Evolutionary conservation across 2,329 filamentous ascomycete species (phyloP).

Genomic region (Rhinocladiella mackenziei): DNA sequence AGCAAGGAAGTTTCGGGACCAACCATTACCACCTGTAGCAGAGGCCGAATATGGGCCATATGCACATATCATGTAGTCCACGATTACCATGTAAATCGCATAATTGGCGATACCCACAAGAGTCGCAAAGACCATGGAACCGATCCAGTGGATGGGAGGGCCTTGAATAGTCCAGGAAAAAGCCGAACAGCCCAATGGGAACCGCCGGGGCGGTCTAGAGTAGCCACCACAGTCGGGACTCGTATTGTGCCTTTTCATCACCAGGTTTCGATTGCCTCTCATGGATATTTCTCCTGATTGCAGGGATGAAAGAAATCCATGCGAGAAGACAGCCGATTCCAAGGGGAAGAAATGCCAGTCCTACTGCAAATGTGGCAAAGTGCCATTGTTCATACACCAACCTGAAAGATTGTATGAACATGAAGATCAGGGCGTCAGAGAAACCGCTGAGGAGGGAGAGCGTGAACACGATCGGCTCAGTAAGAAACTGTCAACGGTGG

Average conservation of each 20-base stretch:
- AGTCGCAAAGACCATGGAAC: slow-evolving; percentile 56
- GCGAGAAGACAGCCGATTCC: slow-evolving; percentile 58
- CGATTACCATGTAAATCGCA: slow-evolving; percentile 62
- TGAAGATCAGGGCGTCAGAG: slow-evolving; percentile 63
- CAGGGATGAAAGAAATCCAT: slow-evolving; percentile 54
- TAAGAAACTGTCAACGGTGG: slow-evolving; percentile 58
- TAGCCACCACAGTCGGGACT: slow-evolving; percentile 58
- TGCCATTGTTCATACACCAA: slow-evolving; percentile 59
- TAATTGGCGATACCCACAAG: slow-evolving; percentile 63
- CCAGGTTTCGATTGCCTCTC: slow-evolving; percentile 46
- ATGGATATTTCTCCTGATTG: slow-evolving; percentile 49
- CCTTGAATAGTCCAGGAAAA: slow-evolving; percentile 60
- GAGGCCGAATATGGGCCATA: slow-evolving; percentile 64
- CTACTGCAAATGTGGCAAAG: slow-evolving; percentile 49
- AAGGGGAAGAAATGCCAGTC: slow-evolving; percentile 55
- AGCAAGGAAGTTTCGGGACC: slow-evolving; percentile 61
- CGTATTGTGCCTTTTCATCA: slow-evolving; percentile 59
- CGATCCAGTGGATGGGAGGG: slow-evolving; percentile 58
- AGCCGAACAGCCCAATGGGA: slow-evolving; percentile 59
- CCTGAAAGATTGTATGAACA: slow-evolving; percentile 60
- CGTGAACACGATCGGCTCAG: slow-evolving; percentile 60
- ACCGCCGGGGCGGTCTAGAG: slow-evolving; percentile 57
- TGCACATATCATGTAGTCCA: slow-evolving; percentile 62
- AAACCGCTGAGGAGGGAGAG: slow-evolving; percentile 62
- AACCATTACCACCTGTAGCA: slow-evolving; percentile 64